Evolutionary conservation across 2,329 filamentous ascomycete genomes (phyloP).

Genomic region (Diaporthe caulivora): DNA sequence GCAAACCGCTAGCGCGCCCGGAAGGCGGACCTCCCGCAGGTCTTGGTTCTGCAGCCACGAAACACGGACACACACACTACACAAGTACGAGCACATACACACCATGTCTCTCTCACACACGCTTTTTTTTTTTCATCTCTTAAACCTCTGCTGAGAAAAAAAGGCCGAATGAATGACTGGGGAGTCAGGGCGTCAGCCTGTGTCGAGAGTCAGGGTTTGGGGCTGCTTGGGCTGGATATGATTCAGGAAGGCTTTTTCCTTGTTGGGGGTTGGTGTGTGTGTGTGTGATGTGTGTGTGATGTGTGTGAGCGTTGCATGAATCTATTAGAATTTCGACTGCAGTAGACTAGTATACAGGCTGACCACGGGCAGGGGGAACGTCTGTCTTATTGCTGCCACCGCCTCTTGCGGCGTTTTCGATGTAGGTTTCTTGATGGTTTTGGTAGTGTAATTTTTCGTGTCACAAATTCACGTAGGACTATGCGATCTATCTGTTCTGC

Average conservation of each 20-base stretch:
- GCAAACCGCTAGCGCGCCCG: neutral
- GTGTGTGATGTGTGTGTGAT: neutral
- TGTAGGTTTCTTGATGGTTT: neutral
- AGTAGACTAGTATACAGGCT: neutral
- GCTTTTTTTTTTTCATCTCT: too few species aligned
- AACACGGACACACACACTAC: neutral
- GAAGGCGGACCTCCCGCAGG: slow-evolving; percentile 6
- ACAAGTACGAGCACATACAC: neutral
- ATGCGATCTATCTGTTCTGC: neutral
- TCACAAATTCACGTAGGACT: neutral
- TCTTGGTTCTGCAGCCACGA: slow-evolving; percentile 26
- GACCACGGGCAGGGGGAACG: too few species aligned
- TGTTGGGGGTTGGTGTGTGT: neutral
- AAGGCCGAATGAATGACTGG: too few species aligned
- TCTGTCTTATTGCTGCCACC: too few species aligned
- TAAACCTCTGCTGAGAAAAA: too few species aligned
- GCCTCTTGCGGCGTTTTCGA: neutral
- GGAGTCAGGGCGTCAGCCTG: too few species aligned
- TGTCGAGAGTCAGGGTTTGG: neutral
- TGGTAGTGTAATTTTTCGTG: too few species aligned
- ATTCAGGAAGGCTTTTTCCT: too few species aligned
- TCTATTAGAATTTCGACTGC: neutral
- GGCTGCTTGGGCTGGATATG: neutral
- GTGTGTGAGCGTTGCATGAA: neutral
- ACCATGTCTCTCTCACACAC: too few species aligned